Evolutionary conservation across 2,329 filamentous ascomycete genomes (phyloP).

Genomic region (Rutstroemia sp.): DNA sequence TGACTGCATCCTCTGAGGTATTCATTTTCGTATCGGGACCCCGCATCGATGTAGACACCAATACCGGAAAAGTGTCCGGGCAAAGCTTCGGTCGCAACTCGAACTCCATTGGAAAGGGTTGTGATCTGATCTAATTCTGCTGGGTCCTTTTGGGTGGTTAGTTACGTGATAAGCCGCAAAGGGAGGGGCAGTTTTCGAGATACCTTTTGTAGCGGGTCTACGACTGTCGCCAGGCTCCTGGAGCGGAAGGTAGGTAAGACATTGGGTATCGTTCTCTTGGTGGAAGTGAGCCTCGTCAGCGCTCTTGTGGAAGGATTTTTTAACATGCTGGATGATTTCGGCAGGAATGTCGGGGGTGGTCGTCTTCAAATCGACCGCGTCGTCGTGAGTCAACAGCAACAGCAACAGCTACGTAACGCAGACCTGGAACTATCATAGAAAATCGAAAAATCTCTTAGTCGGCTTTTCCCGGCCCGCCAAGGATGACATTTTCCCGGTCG

Average conservation of each 20-base stretch:
- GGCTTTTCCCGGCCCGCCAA: not conserved
- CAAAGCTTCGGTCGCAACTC: slow-evolving; percentile 88
- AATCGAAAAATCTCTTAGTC: not conserved
- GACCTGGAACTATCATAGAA: too few relatives aligned
- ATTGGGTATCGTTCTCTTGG: slow-evolving; percentile 11
- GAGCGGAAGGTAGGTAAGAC: slow-evolving; percentile 22
- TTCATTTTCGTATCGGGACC: slow-evolving; percentile 86
- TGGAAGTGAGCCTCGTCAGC: slow-evolving; percentile 18
- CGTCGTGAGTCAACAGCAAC: not conserved
- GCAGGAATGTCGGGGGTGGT: not conserved
- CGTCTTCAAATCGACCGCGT: not conserved
- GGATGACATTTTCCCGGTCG: too few relatives aligned
- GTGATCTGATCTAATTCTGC: slow-evolving; percentile 83
- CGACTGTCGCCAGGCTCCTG: slow-evolving; percentile 26
- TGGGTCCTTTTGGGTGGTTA: slow-evolving; percentile 53
- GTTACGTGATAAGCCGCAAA: not conserved
- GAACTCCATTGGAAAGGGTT: slow-evolving; percentile 82
- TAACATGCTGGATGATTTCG: slow-evolving; percentile 22
- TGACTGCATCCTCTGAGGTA: slow-evolving; percentile 85
- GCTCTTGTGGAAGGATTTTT: slow-evolving; percentile 23
- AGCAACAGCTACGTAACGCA: too few relatives aligned
- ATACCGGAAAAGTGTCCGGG: slow-evolving; percentile 93
- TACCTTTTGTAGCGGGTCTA: slow-evolving; percentile 30
- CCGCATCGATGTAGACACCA: slow-evolving; percentile 91
- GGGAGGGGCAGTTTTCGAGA: not conserved